Evolutionary conservation across 2,329 filamentous ascomycete species (phyloP).

Genomic region (Diplodia intermedia): DNA sequence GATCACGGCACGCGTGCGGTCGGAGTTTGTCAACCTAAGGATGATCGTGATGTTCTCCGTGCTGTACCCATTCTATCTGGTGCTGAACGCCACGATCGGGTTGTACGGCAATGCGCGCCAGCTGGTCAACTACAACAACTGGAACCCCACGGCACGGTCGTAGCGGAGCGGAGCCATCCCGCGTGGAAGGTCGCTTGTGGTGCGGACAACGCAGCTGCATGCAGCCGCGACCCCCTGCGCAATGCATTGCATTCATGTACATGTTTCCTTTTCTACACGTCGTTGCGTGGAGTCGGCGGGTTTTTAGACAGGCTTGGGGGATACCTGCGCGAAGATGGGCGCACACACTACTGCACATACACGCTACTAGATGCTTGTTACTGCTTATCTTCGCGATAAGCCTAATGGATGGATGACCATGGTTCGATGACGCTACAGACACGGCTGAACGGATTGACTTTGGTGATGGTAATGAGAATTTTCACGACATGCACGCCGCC

Average conservation of each 20-base stretch:
- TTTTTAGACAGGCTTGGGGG: conserved; percentile 10
- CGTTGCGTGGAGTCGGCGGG: conserved; percentile 8
- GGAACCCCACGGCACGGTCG: conserved; percentile 56
- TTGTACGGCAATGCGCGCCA: conserved; percentile 57
- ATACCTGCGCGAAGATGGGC: neutral
- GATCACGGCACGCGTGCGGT: conserved; percentile 55
- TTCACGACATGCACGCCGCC: neutral
- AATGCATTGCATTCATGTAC: conserved; percentile 30
- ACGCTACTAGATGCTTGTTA: conserved; percentile 12
- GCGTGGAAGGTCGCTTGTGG: neutral
- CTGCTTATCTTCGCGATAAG: conserved; percentile 3
- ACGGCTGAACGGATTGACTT: neutral
- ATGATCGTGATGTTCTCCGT: conserved; percentile 54
- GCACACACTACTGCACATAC: conserved; percentile 15
- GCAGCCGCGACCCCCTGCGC: conserved; percentile 22
- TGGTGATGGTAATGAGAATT: conserved; percentile 10
- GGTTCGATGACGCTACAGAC: conserved; percentile 2
- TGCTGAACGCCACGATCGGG: conserved; percentile 55
- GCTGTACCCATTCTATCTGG: conserved; percentile 54
- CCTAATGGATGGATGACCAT: conserved; percentile 10
- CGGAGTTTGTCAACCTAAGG: conserved; percentile 53
- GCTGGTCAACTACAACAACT: conserved; percentile 54
- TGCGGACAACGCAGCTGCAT: conserved; percentile 4
- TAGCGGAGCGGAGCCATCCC: conserved; percentile 33
- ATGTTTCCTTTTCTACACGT: conserved; percentile 19